These are phyloP conservation scores for Colletotrichum liaoningense DNA, from an alignment of 2,329 filamentous ascomycete species.

Conservation along the genomic window DNA sequence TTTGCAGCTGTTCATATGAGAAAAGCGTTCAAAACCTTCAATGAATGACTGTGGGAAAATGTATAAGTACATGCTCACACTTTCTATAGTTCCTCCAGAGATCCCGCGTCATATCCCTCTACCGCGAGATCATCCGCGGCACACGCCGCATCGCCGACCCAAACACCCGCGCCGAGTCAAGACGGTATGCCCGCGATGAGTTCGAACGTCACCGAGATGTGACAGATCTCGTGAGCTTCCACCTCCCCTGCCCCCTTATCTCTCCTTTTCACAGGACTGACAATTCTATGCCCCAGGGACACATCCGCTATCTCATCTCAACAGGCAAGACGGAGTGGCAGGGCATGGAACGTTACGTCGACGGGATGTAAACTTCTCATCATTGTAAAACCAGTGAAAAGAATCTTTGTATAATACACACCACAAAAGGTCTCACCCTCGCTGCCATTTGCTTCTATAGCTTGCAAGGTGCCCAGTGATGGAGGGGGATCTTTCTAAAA, in stretches of 20 bases:
- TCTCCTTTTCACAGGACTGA: neutral
- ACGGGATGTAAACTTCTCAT: slow-evolving; percentile 51
- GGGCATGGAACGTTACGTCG: slow-evolving; percentile 68
- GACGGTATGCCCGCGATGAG: slow-evolving; percentile 67
- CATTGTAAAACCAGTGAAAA: neutral
- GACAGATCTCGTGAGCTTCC: slow-evolving; percentile 63
- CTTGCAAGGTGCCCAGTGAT: neutral
- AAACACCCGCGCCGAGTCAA: slow-evolving; percentile 65
- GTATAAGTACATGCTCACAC: neutral
- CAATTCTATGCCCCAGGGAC: slow-evolving; percentile 52
- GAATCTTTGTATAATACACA: slow-evolving; percentile 24
- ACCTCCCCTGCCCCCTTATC: neutral
- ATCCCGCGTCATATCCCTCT: slow-evolving; percentile 65
- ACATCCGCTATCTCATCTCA: slow-evolving; percentile 72
- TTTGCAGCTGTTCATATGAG: neutral
- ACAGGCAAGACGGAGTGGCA: slow-evolving; percentile 76
- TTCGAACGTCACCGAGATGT: slow-evolving; percentile 70
- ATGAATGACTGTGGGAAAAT: neutral
- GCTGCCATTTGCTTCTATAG: neutral
- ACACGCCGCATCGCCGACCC: slow-evolving; percentile 63
- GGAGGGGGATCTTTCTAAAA: neutral
- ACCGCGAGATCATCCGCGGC: slow-evolving; percentile 67
- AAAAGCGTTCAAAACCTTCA: neutral
- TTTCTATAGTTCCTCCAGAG: slow-evolving; percentile 67
- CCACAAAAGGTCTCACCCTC: neutral